Conservation (phyloP, 805 yeast genomes). For the Henningerozyma blattae region DNA sequence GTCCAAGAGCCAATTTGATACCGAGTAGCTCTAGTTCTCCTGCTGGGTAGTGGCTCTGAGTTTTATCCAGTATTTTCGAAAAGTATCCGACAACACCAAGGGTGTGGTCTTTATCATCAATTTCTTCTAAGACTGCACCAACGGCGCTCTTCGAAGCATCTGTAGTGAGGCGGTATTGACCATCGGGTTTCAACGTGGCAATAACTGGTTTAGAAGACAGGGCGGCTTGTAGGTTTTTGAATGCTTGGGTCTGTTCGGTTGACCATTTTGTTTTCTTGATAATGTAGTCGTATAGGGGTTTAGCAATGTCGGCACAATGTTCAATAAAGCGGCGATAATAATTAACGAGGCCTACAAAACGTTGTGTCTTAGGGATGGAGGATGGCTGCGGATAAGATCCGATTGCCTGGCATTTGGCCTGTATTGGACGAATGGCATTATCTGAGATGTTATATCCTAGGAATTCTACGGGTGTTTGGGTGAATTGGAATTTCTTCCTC, state of each 20-base stretch:
- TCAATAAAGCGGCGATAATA: constrained; percentile 10
- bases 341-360: constrained; percentile 9
- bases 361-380: constrained; percentile 7
- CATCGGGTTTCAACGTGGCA: constrained; percentile 2
- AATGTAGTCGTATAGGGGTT: constrained; percentile 5
- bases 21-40: constrained; percentile 9
- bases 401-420: constrained; percentile 9
- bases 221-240: constrained; percentile 1
- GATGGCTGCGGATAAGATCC: constrained; percentile 1
- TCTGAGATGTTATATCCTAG: constrained; percentile 5
- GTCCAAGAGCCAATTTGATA: constrained; percentile 6
- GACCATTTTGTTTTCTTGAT: constrained; percentile 1
- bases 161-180: constrained; percentile 4
- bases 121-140: constrained; percentile 10
- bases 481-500: constrained; percentile 7
- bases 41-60: constrained; percentile 5
- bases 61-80: constrained; percentile 31
- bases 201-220: constrained; percentile 2
- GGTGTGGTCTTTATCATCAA: constrained; percentile 1
- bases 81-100: constrained; percentile 8
- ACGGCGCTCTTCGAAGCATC: constrained; percentile 7
- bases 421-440: constrained; percentile 6
- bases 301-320: constrained; percentile 4
- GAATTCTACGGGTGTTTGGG: constrained; percentile 4
- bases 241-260: constrained; percentile 1